A percentile compares a stretch with the other conserved stretches of the same genome.
phyloP scores from a whole-genome alignment of 2,329 filamentous ascomycete genomes.

The Colletotrichum liriopes region DNA sequence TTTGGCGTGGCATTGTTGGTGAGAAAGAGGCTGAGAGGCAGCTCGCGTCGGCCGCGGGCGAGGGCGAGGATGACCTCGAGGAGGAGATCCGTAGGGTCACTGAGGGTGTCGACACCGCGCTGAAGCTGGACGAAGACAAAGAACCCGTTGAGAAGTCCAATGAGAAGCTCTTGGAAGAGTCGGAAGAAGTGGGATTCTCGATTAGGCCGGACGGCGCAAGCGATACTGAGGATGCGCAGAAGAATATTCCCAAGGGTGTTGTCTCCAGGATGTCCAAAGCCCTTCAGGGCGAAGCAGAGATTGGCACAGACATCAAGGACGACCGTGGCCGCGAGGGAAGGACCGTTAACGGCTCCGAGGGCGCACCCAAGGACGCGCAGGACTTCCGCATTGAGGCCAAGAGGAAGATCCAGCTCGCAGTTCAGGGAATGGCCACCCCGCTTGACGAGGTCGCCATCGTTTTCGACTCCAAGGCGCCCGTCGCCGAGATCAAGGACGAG shows the following conservation, averaged over 20 bases:
- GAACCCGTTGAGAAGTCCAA: neutral
- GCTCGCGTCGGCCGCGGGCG: conserved; percentile 52
- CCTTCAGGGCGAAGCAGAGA: conserved; percentile 9
- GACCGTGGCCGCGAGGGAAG: conserved; percentile 37
- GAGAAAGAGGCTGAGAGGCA: conserved; percentile 70
- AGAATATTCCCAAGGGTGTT: neutral
- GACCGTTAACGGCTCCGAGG: conserved; percentile 26
- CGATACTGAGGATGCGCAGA: conserved; percentile 11
- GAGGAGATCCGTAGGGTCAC: conserved; percentile 62
- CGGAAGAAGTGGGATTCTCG: neutral
- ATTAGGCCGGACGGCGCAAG: conserved; percentile 1
- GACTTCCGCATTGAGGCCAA: conserved; percentile 39
- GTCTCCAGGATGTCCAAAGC: conserved; percentile 18
- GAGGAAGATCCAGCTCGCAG: conserved; percentile 38
- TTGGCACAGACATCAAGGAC: conserved; percentile 38
- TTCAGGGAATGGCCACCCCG: conserved; percentile 27
- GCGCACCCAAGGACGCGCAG: conserved; percentile 25
- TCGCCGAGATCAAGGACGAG: conserved; percentile 23
- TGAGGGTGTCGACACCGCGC: conserved; percentile 53
- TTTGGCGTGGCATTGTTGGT: conserved; percentile 81
- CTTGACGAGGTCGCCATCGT: conserved; percentile 37
- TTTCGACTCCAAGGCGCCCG: conserved; percentile 30
- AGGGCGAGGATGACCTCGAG: conserved; percentile 54
- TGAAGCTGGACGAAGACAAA: conserved; percentile 51
- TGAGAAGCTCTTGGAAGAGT: neutral